Evolutionary conservation across 768 basidiomycete species (phyloP), one percentile per base, ranked within the genome.

Genomic region (Boletus coccyginus): DNA sequence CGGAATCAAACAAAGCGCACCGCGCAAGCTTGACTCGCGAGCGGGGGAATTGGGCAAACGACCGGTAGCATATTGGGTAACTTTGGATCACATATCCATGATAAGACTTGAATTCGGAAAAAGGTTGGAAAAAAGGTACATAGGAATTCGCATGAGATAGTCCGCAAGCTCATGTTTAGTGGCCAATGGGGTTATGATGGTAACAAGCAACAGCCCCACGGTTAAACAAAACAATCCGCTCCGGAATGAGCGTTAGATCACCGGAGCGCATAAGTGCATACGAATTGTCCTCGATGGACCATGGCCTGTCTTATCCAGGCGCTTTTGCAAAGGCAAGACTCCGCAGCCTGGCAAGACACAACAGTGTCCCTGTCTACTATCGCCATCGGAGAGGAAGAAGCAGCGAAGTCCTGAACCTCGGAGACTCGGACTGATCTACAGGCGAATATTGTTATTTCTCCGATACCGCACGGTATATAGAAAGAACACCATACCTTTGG

Each of bases 71-170:
- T 14, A 56, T 29, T 32, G 44, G 44, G 45, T 57, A 35, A 50
- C 61, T 53, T 61, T 19, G 52, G 46, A 43, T 55, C 51, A 59
- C 56, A 47, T 46, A 47, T 50, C 51, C 57, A 50, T 33, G 52
- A 60, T 43, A 57, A 55, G 53, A 52, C 50, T 56, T 32, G 58
- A 29, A 46, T 60, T 55, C 40, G 32, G 52, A 36, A 56, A 52
- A 53, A 44, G 16, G 41, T 47, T 45, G 46, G 11, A 7, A 58
- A 7, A 58, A 67, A 50, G 46, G 60, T 66, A 69, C 67, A 64
- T 71, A 67, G 54, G 50, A 29, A 62, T 55, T 64, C 38, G 59
- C 57, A 69, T 47, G 59, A 60, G 60, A 69, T 58, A 69, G 69
- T 70, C 66, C 69, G 49, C 60, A 55, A 60, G 46, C 53, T 62